Conservation (phyloP, 176 grass and related monocot species). For the Oryza coarctata region DNA sequence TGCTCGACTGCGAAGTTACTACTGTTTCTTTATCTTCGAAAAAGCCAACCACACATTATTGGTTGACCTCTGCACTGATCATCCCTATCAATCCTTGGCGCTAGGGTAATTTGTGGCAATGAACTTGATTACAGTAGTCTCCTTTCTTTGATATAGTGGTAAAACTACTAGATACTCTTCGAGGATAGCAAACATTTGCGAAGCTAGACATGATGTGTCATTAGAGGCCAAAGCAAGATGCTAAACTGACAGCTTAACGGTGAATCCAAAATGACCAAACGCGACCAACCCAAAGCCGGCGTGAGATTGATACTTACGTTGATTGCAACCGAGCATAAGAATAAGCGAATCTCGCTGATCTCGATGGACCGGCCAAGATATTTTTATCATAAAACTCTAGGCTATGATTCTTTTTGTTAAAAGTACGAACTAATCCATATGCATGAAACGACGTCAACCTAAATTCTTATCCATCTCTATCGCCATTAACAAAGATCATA, state of each 20-base stretch:
- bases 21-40: neutral
- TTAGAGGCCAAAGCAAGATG: neutral
- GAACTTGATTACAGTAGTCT: no score
- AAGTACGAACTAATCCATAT: neutral
- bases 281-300: slow-evolving; percentile 14
- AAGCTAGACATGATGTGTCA: neutral
- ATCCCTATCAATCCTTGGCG: neutral
- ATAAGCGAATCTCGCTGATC: slow-evolving; percentile 41
- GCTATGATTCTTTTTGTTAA: neutral
- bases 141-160: no score
- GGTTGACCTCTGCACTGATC: neutral
- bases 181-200: neutral
- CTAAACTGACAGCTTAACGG: neutral
- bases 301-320: neutral
- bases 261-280: neutral
- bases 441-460: slow-evolving; percentile 25
- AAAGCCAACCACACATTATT: neutral
- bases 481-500: slow-evolving; percentile 19
- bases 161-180: no score
- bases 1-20: neutral
- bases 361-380: slow-evolving; percentile 35
- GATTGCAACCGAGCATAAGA: slow-evolving; percentile 26
- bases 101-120: neutral
- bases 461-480: slow-evolving; percentile 33
- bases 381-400: neutral